Evolutionary conservation across 768 basidiomycete genomes (phyloP).

Genomic region (Boletus pseudo-olivaceus): DNA sequence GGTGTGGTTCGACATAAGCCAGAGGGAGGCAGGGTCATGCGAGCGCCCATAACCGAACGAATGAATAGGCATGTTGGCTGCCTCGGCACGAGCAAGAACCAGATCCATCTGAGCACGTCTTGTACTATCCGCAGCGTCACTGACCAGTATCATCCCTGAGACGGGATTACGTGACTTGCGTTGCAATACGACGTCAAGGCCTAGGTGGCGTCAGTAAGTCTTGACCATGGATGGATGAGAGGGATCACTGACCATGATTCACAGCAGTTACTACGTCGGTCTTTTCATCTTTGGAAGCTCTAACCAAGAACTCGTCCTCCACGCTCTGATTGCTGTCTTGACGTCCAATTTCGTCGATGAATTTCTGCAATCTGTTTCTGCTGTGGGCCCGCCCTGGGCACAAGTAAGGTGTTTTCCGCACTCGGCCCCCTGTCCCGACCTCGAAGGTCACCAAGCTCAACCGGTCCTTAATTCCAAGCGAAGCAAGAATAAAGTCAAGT

Average conservation of each 20-base stretch:
- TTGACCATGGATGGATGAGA: neutral
- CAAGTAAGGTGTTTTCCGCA: constrained; percentile 94
- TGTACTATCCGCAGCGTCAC: constrained; percentile 89
- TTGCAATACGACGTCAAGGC: constrained; percentile 91
- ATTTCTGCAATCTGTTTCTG: constrained; percentile 64
- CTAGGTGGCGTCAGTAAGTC: constrained; percentile 34
- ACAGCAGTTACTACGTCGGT: constrained; percentile 98
- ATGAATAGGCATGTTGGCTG: constrained; percentile 95
- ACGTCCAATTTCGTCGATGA: constrained; percentile 66
- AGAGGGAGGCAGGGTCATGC: constrained; percentile 95
- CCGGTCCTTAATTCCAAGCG: constrained; percentile 73
- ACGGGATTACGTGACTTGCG: constrained; percentile 88
- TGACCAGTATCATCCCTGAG: constrained; percentile 89
- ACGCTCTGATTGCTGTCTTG: constrained; percentile 41
- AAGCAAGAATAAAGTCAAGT: constrained; percentile 80
- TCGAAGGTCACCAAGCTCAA: constrained; percentile 92
- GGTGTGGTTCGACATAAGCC: constrained; percentile 99
- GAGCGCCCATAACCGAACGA: constrained; percentile 95
- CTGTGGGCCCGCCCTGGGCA: constrained; percentile 66
- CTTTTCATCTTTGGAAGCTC: constrained; percentile 84
- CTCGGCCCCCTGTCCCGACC: constrained; percentile 74
- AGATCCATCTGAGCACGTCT: constrained; percentile 97
- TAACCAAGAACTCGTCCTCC: constrained; percentile 64
- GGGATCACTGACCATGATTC: constrained; percentile 66
- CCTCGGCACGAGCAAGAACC: constrained; percentile 93